These are phyloP conservation scores for Teratosphaeriaceae sp. DNA, from an alignment of 2,329 filamentous ascomycete genomes.

Conservation along the genomic window DNA sequence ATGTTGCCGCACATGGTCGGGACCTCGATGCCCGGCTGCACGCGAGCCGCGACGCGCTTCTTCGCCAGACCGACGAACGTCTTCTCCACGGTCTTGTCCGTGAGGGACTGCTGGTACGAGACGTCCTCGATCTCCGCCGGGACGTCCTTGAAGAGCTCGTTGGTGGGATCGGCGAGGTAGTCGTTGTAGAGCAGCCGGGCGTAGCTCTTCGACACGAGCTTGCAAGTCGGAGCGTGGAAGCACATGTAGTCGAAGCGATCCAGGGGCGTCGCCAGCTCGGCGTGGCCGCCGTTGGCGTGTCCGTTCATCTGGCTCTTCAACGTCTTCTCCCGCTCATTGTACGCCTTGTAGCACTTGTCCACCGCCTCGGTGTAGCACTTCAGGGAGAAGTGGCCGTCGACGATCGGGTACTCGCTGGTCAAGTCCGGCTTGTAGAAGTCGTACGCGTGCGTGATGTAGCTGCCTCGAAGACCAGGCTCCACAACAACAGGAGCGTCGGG, in stretches of 20 bases:
- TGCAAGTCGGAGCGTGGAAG: conserved; percentile 50
- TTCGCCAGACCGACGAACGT: conserved; percentile 46
- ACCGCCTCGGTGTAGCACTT: conserved; percentile 49
- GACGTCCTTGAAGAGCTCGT: conserved; percentile 44
- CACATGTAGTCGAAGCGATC: conserved; percentile 51
- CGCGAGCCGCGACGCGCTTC: conserved; percentile 45
- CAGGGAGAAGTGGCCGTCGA: conserved; percentile 48
- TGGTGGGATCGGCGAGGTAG: conserved; percentile 40
- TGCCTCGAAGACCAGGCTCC: conserved; percentile 44
- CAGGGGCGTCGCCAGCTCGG: conserved; percentile 38
- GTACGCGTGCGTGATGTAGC: conserved; percentile 47
- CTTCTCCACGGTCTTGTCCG: conserved; percentile 49
- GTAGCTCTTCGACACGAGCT: conserved; percentile 50
- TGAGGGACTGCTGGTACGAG: conserved; percentile 41
- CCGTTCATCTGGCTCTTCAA: conserved; percentile 39
- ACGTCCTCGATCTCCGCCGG: conserved; percentile 42
- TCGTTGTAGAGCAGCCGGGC: conserved; percentile 48
- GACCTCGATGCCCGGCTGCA: conserved; percentile 44
- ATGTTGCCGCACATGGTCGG: conserved; percentile 51
- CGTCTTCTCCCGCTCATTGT: conserved; percentile 43
- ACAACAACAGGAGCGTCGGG: conserved; percentile 45
- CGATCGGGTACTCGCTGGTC: conserved; percentile 48
- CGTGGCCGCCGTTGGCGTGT: conserved; percentile 33
- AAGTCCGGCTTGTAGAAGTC: conserved; percentile 52
- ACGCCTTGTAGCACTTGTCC: conserved; percentile 48